Evolutionary conservation across 768 basidiomycete genomes (phyloP).

Genomic region (Lenzites betulinus): DNA sequence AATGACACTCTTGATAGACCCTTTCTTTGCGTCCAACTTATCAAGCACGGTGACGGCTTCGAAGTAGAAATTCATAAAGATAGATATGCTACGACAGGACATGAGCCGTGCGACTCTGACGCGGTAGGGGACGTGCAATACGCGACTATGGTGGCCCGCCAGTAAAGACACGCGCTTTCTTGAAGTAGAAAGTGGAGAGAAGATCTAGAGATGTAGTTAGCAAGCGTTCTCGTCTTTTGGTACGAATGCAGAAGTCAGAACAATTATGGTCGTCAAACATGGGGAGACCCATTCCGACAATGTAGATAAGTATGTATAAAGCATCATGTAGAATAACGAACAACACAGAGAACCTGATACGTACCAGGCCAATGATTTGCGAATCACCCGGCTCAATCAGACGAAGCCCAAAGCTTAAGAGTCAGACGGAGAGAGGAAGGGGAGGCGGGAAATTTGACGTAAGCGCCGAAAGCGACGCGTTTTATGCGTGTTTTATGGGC

Average conservation of each 20-base stretch:
- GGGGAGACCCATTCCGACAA: conserved; percentile 71
- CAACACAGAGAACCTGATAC: background rate
- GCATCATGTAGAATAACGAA: conserved; percentile 48
- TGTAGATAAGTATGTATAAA: conserved; percentile 76
- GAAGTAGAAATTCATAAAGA: conserved; percentile 92
- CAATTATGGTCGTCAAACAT: conserved; percentile 49
- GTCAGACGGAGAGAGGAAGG: background rate
- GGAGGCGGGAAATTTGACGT: conserved; percentile 8
- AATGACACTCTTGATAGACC: conserved; percentile 88
- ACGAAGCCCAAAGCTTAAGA: too few relatives aligned
- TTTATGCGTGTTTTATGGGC: conserved; percentile 8
- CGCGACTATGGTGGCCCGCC: background rate
- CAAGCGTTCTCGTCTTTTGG: background rate
- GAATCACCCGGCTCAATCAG: background rate
- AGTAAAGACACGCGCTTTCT: background rate
- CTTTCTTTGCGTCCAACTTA: conserved; percentile 83
- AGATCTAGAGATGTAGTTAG: too few relatives aligned
- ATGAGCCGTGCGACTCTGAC: conserved; percentile 29
- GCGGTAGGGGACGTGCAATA: conserved; percentile 15
- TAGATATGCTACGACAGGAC: conserved; percentile 29
- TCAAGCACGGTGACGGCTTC: conserved; percentile 84
- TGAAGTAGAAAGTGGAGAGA: background rate
- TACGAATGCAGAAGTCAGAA: conserved; percentile 20
- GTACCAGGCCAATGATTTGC: background rate
- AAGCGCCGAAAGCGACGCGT: conserved; percentile 10